Percentiles rank a stretch among this genome's conserved stretches.
These are phyloP conservation scores for Antarctomyces pellizariae DNA, from an alignment of 495 filamentous ascomycete species.

Conservation along the genomic window DNA sequence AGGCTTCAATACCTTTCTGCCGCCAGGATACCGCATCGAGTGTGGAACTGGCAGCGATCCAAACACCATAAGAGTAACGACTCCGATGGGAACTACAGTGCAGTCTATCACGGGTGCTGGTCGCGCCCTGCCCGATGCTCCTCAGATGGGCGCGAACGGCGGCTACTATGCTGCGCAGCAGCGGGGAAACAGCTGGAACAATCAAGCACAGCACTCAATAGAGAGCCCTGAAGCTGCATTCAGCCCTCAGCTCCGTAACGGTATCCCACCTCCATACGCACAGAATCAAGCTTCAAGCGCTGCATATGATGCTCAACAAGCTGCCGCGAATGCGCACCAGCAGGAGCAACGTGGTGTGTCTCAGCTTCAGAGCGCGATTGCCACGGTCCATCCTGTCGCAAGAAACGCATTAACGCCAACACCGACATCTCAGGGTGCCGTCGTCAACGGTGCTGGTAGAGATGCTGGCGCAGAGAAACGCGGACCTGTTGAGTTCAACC, in stretches of 20 bases:
- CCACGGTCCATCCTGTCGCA: slow-evolving; percentile 20
- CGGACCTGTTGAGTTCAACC: slow-evolving; percentile 96
- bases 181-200: slow-evolving; percentile 22
- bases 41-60: slow-evolving; percentile 81
- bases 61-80: slow-evolving; percentile 89
- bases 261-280: slow-evolving; percentile 20
- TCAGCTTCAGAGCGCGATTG: slow-evolving; percentile 54
- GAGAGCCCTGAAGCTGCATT: slow-evolving; percentile 30
- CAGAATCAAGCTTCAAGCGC: slow-evolving; percentile 18
- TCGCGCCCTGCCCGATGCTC: slow-evolving; percentile 18
- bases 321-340: slow-evolving; percentile 35
- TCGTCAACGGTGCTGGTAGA: slow-evolving; percentile 19
- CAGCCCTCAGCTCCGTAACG: slow-evolving; percentile 24
- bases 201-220: slow-evolving; percentile 29
- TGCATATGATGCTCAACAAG: slow-evolving; percentile 24
- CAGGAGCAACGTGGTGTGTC: slow-evolving; percentile 67
- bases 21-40: slow-evolving; percentile 92
- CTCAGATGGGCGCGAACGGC: slow-evolving; percentile 7
- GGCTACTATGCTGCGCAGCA: slow-evolving; percentile 18
- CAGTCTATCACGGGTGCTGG: slow-evolving; percentile 27
- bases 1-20: slow-evolving; percentile 96
- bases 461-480: slow-evolving; percentile 56
- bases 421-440: slow-evolving; percentile 17
- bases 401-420: slow-evolving; percentile 23
- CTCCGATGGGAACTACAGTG: slow-evolving; percentile 55